Percentiles rank a stretch among this genome's conserved stretches.
phyloP scores from a whole-genome alignment of 805 yeast species.

The Clavispora phyllophila region DNA sequence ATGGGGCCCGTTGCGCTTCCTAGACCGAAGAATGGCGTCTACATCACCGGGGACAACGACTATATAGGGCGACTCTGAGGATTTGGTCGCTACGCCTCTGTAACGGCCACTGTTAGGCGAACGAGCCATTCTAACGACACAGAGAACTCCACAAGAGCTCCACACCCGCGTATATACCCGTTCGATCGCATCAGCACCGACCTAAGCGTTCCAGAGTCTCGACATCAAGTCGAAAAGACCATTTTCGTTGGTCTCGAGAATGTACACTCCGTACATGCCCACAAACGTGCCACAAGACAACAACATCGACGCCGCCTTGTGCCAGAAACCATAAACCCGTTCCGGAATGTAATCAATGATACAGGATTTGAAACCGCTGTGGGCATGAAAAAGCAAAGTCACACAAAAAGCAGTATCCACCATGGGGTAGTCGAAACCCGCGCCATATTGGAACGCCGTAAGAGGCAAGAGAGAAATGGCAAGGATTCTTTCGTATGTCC shows the following conservation, averaged over 20 bases:
- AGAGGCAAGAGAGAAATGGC: slow-evolving; percentile 74
- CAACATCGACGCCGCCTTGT: slow-evolving; percentile 60
- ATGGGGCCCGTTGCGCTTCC: too few relatives aligned
- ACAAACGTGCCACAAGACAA: slow-evolving; percentile 36
- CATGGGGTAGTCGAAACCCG: slow-evolving; percentile 66
- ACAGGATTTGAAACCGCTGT: slow-evolving; percentile 85
- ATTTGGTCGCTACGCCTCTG: too few relatives aligned
- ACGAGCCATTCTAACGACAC: too few relatives aligned
- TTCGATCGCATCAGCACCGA: too few relatives aligned
- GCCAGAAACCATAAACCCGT: slow-evolving; percentile 78
- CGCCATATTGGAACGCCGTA: slow-evolving; percentile 65
- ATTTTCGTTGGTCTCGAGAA: slow-evolving; percentile 71
- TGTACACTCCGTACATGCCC: slow-evolving; percentile 75
- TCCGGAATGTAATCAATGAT: slow-evolving; percentile 88
- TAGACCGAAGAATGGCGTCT: too few relatives aligned
- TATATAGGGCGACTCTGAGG: too few relatives aligned
- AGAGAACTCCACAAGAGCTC: too few relatives aligned
- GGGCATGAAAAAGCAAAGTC: slow-evolving; percentile 68
- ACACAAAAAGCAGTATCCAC: slow-evolving; percentile 69
- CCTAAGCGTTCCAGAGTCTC: slow-evolving; percentile 54
- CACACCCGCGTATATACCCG: too few relatives aligned
- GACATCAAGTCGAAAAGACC: slow-evolving; percentile 68
- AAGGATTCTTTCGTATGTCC: slow-evolving; percentile 82
- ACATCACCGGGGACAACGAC: too few relatives aligned
- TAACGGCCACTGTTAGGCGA: too few relatives aligned